Conservation (phyloP, 192 early-diverging fungal genomes). For the Podila horticola region DNA sequence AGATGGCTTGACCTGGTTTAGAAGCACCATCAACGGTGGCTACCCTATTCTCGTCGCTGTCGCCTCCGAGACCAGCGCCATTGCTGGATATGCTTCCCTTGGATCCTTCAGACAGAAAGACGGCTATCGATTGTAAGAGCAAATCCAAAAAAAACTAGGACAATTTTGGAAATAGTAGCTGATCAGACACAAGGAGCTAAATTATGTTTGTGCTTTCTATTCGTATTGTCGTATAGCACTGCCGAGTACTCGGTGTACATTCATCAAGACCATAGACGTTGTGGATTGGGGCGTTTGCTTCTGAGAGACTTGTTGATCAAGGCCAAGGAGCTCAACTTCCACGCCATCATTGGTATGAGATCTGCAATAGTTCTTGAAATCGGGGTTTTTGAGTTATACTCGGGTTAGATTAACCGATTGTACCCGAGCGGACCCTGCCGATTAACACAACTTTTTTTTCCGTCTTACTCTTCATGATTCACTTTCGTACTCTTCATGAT, state of each 20-base stretch:
- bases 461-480: background rate
- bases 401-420: too few species aligned
- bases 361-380: background rate
- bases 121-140: slow-evolving; percentile 49
- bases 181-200: slow-evolving; percentile 13
- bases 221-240: slow-evolving; percentile 31
- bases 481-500: background rate
- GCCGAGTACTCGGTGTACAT: slow-evolving; percentile 65
- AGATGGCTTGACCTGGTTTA: slow-evolving; percentile 55
- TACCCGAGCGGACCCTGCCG: too few species aligned
- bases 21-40: slow-evolving; percentile 41
- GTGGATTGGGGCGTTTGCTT: slow-evolving; percentile 54
- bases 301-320: slow-evolving; percentile 52
- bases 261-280: slow-evolving; percentile 54
- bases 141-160: background rate
- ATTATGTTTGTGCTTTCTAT: background rate
- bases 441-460: background rate
- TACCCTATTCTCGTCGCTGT: slow-evolving; percentile 60
- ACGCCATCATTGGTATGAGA: slow-evolving; percentile 60
- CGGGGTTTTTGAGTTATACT: background rate
- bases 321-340: slow-evolving; percentile 51
- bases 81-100: slow-evolving; percentile 37
- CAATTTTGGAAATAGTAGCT: slow-evolving; percentile 12
- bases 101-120: slow-evolving; percentile 44
- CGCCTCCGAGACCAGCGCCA: slow-evolving; percentile 26